These are phyloP conservation scores for Nitzschia inconspicua DNA, from an alignment of 108 stramenopile species.

Conservation along the genomic window DNA sequence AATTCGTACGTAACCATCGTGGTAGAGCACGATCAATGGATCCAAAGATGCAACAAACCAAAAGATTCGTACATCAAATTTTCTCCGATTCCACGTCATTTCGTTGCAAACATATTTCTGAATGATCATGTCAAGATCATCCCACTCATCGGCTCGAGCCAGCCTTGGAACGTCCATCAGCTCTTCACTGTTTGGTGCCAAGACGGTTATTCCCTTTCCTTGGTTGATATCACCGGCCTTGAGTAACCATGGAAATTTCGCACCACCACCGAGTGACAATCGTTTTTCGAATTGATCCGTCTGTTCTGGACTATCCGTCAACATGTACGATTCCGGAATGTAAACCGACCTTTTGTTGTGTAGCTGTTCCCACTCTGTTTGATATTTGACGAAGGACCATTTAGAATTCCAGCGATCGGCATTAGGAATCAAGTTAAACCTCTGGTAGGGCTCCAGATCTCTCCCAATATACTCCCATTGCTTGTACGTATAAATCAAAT, in stretches of 20 bases:
- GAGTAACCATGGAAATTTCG: slow-evolving; percentile 18
- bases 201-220: slow-evolving; percentile 23
- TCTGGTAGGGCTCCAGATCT: slow-evolving; percentile 11
- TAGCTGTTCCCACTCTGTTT: slow-evolving; percentile 8
- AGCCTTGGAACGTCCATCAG: slow-evolving; percentile 8
- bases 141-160: not conserved
- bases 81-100: slow-evolving; percentile 5
- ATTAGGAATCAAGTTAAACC: slow-evolving; percentile 9
- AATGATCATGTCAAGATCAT: no score
- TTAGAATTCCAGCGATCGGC: slow-evolving; percentile 1
- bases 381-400: slow-evolving; percentile 1
- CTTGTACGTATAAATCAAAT: slow-evolving; percentile 9
- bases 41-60: slow-evolving; percentile 21
- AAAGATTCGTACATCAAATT: slow-evolving; percentile 29
- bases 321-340: slow-evolving; percentile 10
- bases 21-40: slow-evolving; percentile 31
- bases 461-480: not conserved
- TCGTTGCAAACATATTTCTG: slow-evolving; percentile 32
- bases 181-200: slow-evolving; percentile 16
- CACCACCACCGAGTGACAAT: not conserved
- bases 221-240: slow-evolving; percentile 13
- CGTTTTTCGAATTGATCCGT: not conserved
- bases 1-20: slow-evolving; percentile 29
- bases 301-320: slow-evolving; percentile 4
- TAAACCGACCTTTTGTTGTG: not conserved